Percentiles rank a stretch among this genome's conserved stretches.
phyloP scores from a whole-genome alignment of 192 early-diverging fungal genomes.

The Rhizoclosmatium globosum region DNA sequence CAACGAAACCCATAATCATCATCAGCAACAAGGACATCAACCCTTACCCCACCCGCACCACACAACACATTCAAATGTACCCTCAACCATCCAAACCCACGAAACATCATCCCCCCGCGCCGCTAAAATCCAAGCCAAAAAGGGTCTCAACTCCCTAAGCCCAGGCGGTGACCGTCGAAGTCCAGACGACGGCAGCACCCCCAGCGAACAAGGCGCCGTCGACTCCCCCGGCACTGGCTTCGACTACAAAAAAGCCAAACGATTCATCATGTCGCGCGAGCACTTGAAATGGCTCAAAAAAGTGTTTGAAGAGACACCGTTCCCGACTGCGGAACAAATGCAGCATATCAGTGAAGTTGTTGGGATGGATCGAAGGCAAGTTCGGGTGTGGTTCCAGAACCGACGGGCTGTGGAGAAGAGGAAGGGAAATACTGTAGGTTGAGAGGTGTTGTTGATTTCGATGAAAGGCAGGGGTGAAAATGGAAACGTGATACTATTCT shows the following conservation, averaged over 20 bases:
- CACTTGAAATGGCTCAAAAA: conserved; percentile 32
- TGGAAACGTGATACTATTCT: background rate
- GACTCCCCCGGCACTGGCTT: background rate
- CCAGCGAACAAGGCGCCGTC: background rate
- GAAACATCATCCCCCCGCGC: background rate
- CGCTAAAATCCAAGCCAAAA: background rate
- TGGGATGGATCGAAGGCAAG: conserved; percentile 30
- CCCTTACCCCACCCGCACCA: too few species aligned
- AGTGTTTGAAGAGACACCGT: conserved; percentile 35
- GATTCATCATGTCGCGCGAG: conserved; percentile 37
- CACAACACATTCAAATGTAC: background rate
- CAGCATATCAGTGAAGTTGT: conserved; percentile 15
- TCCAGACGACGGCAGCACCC: background rate
- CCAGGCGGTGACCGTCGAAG: background rate
- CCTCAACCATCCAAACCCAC: background rate
- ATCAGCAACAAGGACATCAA: too few species aligned
- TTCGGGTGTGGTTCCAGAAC: conserved; percentile 36
- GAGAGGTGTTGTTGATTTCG: background rate
- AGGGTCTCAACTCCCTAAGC: background rate
- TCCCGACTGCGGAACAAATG: conserved; percentile 24
- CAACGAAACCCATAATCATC: too few species aligned
- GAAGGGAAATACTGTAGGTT: background rate
- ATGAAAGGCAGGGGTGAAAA: too few species aligned
- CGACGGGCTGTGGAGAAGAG: conserved; percentile 28
- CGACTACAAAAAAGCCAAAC: conserved; percentile 18